Percentiles rank a stretch among this genome's conserved stretches.
These are phyloP conservation scores for Taiozyma sp. DNA, from an alignment of 1,139 yeast genomes.

Conservation along the genomic window DNA sequence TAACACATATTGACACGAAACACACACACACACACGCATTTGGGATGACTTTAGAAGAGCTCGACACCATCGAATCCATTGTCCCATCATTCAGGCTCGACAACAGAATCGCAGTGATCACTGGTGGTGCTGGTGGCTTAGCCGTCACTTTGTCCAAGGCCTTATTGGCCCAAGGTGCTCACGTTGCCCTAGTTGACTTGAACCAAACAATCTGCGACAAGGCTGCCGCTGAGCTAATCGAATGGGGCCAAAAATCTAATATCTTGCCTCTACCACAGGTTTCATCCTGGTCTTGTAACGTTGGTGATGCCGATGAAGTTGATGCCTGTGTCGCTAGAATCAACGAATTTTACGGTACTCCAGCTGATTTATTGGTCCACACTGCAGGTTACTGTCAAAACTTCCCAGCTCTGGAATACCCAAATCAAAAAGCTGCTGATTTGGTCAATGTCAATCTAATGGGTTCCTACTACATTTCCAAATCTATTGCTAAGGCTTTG, in stretches of 20 bases:
- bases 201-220: slow-evolving; percentile 49
- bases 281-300: slow-evolving; percentile 72
- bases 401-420: slow-evolving; percentile 72
- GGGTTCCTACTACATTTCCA: slow-evolving; percentile 68
- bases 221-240: slow-evolving; percentile 52
- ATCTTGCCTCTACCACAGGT: slow-evolving; percentile 48
- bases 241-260: slow-evolving; percentile 47
- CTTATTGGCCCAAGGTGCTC: slow-evolving; percentile 62
- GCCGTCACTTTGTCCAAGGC: slow-evolving; percentile 63
- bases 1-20: not conserved
- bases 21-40: not conserved
- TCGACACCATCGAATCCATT: slow-evolving; percentile 18
- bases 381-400: slow-evolving; percentile 85
- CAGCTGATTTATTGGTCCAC: slow-evolving; percentile 63
- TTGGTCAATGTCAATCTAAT: slow-evolving; percentile 67
- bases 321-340: slow-evolving; percentile 46
- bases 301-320: slow-evolving; percentile 59
- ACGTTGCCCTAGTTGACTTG: slow-evolving; percentile 70
- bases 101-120: slow-evolving; percentile 65
- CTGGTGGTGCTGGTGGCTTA: slow-evolving; percentile 84
- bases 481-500: slow-evolving; percentile 62
- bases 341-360: slow-evolving; percentile 46
- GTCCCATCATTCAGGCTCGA: slow-evolving; percentile 50
- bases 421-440: slow-evolving; percentile 62
- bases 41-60: slow-evolving; percentile 13